A percentile compares a stretch with the other conserved stretches of the same genome.
Conservation (phyloP, 1,139 yeast genomes). For the Zygotorulaspora mrakii region DNA sequence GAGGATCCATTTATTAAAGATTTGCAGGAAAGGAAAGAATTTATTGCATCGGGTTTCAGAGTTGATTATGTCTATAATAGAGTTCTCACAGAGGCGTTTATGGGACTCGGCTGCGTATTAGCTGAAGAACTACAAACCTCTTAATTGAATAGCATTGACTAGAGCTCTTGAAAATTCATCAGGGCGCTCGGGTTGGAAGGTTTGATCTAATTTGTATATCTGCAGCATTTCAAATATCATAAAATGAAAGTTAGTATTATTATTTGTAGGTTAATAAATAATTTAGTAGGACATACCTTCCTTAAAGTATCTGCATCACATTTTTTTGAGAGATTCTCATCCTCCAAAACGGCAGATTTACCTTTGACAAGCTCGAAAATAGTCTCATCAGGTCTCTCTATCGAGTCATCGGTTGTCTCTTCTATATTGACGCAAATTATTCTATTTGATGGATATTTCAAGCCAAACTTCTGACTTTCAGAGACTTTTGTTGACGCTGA, state of each 20-base stretch:
- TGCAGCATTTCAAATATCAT: constrained; percentile 12
- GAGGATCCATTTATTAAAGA: constrained; percentile 61
- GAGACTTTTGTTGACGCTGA: constrained; percentile 50
- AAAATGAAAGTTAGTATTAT: constrained; percentile 6
- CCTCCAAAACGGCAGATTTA: constrained; percentile 35
- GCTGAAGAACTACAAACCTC: constrained; percentile 56
- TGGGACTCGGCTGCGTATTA: constrained; percentile 80
- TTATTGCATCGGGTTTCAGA: constrained; percentile 82
- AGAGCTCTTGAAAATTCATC: constrained; percentile 34
- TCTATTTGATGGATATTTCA: constrained; percentile 38
- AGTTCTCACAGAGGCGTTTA: constrained; percentile 81
- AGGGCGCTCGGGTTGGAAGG: constrained; percentile 19
- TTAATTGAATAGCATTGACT: constrained; percentile 38
- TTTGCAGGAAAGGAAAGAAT: constrained; percentile 62
- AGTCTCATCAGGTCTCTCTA: constrained; percentile 18
- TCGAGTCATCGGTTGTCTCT: constrained; percentile 10
- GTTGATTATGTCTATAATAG: constrained; percentile 66
- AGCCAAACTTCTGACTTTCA: constrained; percentile 48
- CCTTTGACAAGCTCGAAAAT: constrained; percentile 35
- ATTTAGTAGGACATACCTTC: constrained; percentile 29
- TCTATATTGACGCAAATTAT: constrained; percentile 41
- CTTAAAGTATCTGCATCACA: constrained; percentile 39
- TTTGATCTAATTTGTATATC: constrained; percentile 30
- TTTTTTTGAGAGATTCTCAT: constrained; percentile 33
- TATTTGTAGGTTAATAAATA: not conserved